A percentile compares a stretch with the other conserved stretches of the same genome.
Conservation (phyloP, 2,329 filamentous ascomycete species). For the Rutstroemia sp. region DNA sequence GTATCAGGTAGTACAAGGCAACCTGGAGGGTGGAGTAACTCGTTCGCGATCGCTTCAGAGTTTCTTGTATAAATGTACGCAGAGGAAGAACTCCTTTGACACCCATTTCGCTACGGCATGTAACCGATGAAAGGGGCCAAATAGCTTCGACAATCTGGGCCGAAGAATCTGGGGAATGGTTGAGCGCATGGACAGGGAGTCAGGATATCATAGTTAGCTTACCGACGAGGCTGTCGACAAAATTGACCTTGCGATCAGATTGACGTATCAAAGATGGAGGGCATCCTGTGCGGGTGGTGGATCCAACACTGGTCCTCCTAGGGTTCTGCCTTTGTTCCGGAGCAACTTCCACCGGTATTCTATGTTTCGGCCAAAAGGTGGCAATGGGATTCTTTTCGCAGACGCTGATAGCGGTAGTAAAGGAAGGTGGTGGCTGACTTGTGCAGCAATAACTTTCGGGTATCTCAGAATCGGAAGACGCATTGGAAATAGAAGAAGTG, state of each 20-base stretch:
- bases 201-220: conserved; percentile 44
- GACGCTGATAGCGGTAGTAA: conserved; percentile 24
- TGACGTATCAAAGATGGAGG: conserved; percentile 77
- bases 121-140: conserved; percentile 83
- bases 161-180: conserved; percentile 67
- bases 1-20: conserved; percentile 88
- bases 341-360: conserved; percentile 40
- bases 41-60: conserved; percentile 84
- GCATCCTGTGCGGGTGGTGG: conserved; percentile 48
- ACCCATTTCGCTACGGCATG: conserved; percentile 65
- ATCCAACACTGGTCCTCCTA: conserved; percentile 47
- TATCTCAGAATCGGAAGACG: conserved; percentile 42
- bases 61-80: conserved; percentile 96
- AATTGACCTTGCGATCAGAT: conserved; percentile 85
- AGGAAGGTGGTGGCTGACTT: conserved; percentile 28
- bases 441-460: conserved; percentile 38
- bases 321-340: conserved; percentile 59
- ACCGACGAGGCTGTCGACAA: conserved; percentile 97
- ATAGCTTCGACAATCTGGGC: conserved; percentile 96
- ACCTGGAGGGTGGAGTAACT: conserved; percentile 98
- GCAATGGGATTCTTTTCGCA: conserved; percentile 27
- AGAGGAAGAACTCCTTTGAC: conserved; percentile 77
- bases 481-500: conserved; percentile 55
- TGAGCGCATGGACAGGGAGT: conserved; percentile 29
- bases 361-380: conserved; percentile 29